Evolutionary conservation across 495 filamentous ascomycete species (phyloP).

Genomic region (Astrocystis sublimbata): DNA sequence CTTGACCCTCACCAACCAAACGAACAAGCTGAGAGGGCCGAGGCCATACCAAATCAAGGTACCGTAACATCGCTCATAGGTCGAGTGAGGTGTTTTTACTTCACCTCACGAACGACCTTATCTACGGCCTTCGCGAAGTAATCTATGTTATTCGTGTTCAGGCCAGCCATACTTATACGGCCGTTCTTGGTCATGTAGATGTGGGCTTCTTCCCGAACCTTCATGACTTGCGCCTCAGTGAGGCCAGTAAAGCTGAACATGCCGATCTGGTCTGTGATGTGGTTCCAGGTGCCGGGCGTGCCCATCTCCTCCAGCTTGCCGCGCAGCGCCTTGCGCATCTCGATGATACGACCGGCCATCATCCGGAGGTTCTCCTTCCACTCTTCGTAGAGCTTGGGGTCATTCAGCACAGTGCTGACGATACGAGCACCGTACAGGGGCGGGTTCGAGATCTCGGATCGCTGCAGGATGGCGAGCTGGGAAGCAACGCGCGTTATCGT

Average conservation of each 20-base stretch:
- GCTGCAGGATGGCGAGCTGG: conserved; percentile 92
- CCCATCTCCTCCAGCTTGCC: conserved; percentile 74
- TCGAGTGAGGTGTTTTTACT: conserved; percentile 24
- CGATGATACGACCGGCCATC: conserved; percentile 91
- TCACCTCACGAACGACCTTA: conserved; percentile 69
- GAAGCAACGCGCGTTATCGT: conserved; percentile 69
- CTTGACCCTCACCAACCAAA: conserved; percentile 6
- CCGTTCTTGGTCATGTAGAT: conserved; percentile 99
- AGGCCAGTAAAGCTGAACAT: conserved; percentile 99
- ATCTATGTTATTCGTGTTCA: conserved; percentile 89
- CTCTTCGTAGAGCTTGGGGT: conserved; percentile 76
- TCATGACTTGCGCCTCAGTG: conserved; percentile 79
- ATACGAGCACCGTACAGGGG: conserved; percentile 92
- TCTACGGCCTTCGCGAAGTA: conserved; percentile 90
- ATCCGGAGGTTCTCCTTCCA: conserved; percentile 92
- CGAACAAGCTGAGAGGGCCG: conserved; percentile 1
- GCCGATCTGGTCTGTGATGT: conserved; percentile 97
- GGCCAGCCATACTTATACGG: conserved; percentile 91
- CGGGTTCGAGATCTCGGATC: conserved; percentile 95
- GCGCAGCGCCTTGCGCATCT: conserved; percentile 78
- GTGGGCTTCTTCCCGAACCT: conserved; percentile 76
- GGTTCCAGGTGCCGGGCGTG: conserved; percentile 90
- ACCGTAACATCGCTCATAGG: neutral
- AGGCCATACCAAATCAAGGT: conserved; percentile 2
- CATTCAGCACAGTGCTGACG: conserved; percentile 80